phyloP scores from a whole-genome alignment of 768 basidiomycete species.

The Pleurotus platypus region DNA sequence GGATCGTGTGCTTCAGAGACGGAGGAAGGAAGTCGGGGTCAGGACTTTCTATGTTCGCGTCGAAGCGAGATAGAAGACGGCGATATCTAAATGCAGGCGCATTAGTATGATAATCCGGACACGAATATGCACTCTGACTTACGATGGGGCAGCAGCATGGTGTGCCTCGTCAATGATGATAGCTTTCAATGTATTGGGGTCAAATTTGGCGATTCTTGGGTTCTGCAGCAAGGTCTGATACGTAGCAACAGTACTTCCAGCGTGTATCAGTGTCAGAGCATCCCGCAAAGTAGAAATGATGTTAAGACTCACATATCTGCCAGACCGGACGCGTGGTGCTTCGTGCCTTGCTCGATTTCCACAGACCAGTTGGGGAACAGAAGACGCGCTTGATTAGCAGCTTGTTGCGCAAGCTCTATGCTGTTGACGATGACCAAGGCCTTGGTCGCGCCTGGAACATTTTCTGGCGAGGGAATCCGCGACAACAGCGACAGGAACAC shows the following conservation, averaged over 20 bases:
- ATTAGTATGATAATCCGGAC: neutral
- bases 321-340: slow-evolving; percentile 67
- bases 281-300: neutral
- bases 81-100: slow-evolving; percentile 51
- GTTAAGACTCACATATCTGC: slow-evolving; percentile 74
- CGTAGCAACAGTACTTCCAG: slow-evolving; percentile 75
- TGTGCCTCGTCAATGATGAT: slow-evolving; percentile 93
- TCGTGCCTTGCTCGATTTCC: slow-evolving; percentile 88
- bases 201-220: slow-evolving; percentile 70
- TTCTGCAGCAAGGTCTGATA: slow-evolving; percentile 78
- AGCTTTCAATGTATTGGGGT: slow-evolving; percentile 61
- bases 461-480: slow-evolving; percentile 45
- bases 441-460: slow-evolving; percentile 42
- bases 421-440: slow-evolving; percentile 87
- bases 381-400: slow-evolving; percentile 64
- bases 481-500: slow-evolving; percentile 85
- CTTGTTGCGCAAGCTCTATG: slow-evolving; percentile 85
- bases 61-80: slow-evolving; percentile 79
- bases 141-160: slow-evolving; percentile 92
- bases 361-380: slow-evolving; percentile 74
- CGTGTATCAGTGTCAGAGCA: neutral
- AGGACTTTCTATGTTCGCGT: slow-evolving; percentile 57
- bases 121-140: slow-evolving; percentile 22
- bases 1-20: slow-evolving; percentile 47
- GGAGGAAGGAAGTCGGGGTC: slow-evolving; percentile 38